Evolutionary conservation across 2,329 filamentous ascomycete species (phyloP), one percentile per base, ranked within the genome.

Genomic region (Calonectria hawksworthii): DNA sequence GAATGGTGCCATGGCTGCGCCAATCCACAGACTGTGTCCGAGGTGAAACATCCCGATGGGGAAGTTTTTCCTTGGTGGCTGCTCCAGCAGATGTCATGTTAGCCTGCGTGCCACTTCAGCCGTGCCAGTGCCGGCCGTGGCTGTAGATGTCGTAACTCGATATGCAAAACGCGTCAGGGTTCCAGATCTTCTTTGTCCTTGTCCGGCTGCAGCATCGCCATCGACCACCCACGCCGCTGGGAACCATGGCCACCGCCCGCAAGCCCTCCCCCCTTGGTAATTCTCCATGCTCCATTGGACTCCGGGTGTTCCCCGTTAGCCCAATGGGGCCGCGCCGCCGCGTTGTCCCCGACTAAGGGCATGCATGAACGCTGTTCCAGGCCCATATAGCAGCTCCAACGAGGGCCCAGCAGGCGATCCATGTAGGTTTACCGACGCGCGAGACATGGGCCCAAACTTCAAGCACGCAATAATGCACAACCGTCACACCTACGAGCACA

Each of bases 341-440:
- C 32, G 44, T 47, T 65, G 44, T 70, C 59, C 34, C 68, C 56
- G 30, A 64, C n/a, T 41, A 63, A 44, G 59, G n/a, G 8, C 34
- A 70, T 68, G 52, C 70, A 68, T 72, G 70, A 72, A 68, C 70
- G 28, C 44, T 63, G 70, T 56, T 59, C 34, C 32, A 54, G 70
- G 30, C 30, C 63, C 63, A 28, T 26, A 52, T 23, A 18, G 44
- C 21, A 26, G 21, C 51, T 28, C 64, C 54, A 72, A 68, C 66
- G 26, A 32, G 6, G 41, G 7, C 18, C 69, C 52, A 36, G 32
- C 32, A 23, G 18, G 32, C 5, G n/a, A 61, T 68, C 32, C 54
- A 63, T 50, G 52, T 23, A 52, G 18, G 30, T 36, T n/a, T 34
- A 50, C 30, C 56, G 23, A 52, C 44, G 34, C 30, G 18, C 30